Evolutionary conservation across 192 early-diverging fungal species (phyloP).

Genomic region (Umbelopsis sp.): DNA sequence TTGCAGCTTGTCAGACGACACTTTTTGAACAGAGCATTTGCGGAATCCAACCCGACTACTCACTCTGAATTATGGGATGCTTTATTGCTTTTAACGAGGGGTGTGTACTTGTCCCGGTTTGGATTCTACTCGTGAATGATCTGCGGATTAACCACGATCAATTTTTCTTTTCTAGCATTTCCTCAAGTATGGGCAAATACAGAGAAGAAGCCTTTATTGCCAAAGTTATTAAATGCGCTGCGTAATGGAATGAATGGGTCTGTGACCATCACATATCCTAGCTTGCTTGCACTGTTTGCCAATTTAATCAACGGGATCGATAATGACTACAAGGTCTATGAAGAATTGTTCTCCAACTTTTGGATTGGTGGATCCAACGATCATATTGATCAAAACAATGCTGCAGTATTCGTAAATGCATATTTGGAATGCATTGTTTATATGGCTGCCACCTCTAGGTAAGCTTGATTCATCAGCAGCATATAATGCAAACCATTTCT

Average conservation of each 20-base stretch:
- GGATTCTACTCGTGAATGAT: too few species aligned
- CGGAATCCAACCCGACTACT: slow-evolving; percentile 70
- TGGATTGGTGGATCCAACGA: slow-evolving; percentile 58
- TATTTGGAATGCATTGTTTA: slow-evolving; percentile 70
- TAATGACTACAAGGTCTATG: slow-evolving; percentile 46
- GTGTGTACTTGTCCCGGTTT: slow-evolving; percentile 16
- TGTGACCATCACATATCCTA: slow-evolving; percentile 69
- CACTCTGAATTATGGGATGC: slow-evolving; percentile 90
- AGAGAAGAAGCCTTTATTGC: slow-evolving; percentile 62
- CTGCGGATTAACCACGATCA: neutral
- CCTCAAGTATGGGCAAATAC: slow-evolving; percentile 63
- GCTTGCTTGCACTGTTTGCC: slow-evolving; percentile 74
- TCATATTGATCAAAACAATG: slow-evolving; percentile 51
- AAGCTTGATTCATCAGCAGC: neutral
- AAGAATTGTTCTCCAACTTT: slow-evolving; percentile 64
- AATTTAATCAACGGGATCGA: slow-evolving; percentile 56
- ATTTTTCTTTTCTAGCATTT: slow-evolving; percentile 38
- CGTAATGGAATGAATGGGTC: slow-evolving; percentile 67
- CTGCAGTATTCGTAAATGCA: slow-evolving; percentile 56
- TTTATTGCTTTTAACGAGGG: slow-evolving; percentile 73
- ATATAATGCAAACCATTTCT: neutral
- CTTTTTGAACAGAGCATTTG: slow-evolving; percentile 70
- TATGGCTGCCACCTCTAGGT: slow-evolving; percentile 50
- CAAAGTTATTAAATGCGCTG: slow-evolving; percentile 73
- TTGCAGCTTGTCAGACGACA: slow-evolving; percentile 52